Conservation (phyloP, 495 filamentous ascomycete species). For the Aspergillus steynii region DNA sequence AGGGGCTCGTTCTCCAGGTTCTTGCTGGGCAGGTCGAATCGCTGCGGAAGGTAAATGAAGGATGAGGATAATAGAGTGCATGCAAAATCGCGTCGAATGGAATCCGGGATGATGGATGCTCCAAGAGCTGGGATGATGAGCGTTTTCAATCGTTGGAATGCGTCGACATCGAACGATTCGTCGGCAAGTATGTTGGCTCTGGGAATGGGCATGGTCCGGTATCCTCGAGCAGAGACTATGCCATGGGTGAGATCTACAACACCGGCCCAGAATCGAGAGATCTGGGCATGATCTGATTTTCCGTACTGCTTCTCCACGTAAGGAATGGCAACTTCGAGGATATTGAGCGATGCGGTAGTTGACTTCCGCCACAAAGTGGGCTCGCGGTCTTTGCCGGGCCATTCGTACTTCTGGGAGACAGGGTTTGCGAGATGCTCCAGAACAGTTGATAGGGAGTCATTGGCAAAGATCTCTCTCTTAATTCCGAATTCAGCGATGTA, state of each 20-base stretch:
- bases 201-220: constrained; percentile 29
- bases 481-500: constrained; percentile 63
- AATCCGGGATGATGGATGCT: constrained; percentile 59
- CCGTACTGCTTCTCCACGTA: constrained; percentile 55
- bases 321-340: constrained; percentile 67
- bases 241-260: constrained; percentile 42
- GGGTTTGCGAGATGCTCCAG: constrained; percentile 66
- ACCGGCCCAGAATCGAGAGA: constrained; percentile 42
- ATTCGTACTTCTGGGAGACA: constrained; percentile 73
- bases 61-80: constrained; percentile 79
- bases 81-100: constrained; percentile 67
- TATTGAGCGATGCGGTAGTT: constrained; percentile 63
- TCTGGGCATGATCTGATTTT: constrained; percentile 27
- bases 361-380: constrained; percentile 76
- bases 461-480: constrained; percentile 64
- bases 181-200: constrained; percentile 34
- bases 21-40: constrained; percentile 57
- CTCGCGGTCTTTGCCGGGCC: constrained; percentile 57
- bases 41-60: constrained; percentile 70
- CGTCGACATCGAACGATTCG: constrained; percentile 76
- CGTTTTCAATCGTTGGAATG: constrained; percentile 65
- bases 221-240: constrained; percentile 41
- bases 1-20: constrained; percentile 56
- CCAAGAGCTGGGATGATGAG: constrained; percentile 78
- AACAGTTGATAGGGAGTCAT: constrained; percentile 57